phyloP scores from a whole-genome alignment of 768 basidiomycete genomes.

The Udeniomyces megalosporus region DNA sequence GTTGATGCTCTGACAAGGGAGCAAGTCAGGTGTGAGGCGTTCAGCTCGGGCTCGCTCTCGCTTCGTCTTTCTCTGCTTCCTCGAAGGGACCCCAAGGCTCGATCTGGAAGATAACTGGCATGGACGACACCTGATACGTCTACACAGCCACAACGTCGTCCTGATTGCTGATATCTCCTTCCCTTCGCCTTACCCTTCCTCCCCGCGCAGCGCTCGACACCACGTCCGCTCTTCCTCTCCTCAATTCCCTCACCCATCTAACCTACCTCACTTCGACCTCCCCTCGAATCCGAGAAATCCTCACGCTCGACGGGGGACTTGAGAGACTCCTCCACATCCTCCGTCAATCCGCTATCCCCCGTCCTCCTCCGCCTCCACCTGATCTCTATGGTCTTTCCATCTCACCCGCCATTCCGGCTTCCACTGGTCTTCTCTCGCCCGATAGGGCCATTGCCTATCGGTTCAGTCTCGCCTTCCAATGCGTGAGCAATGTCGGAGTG shows the following conservation, averaged over 20 bases:
- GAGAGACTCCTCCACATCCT: slow-evolving; percentile 87
- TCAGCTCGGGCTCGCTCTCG: neutral
- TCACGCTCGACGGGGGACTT: slow-evolving; percentile 93
- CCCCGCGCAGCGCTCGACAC: slow-evolving; percentile 28
- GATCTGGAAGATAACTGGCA: neutral
- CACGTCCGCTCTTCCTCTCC: slow-evolving; percentile 37
- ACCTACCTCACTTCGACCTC: slow-evolving; percentile 94
- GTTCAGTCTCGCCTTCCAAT: slow-evolving; percentile 82
- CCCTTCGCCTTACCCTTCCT: neutral
- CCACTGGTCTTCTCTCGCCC: slow-evolving; percentile 26
- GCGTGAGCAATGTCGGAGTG: slow-evolving; percentile 92
- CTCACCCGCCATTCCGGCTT: slow-evolving; percentile 27
- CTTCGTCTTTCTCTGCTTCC: neutral
- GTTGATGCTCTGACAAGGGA: too few relatives aligned
- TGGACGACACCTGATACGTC: neutral
- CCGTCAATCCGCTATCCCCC: slow-evolving; percentile 65
- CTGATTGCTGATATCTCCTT: neutral
- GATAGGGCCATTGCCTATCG: slow-evolving; percentile 26
- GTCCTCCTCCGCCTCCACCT: slow-evolving; percentile 33
- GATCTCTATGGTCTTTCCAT: slow-evolving; percentile 28
- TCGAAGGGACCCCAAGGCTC: too few relatives aligned
- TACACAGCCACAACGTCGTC: neutral
- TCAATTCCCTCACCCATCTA: slow-evolving; percentile 91
- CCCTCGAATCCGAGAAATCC: slow-evolving; percentile 91
- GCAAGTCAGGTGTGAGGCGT: too few relatives aligned